phyloP scores from a whole-genome alignment of 257 asterid species.

The Primulina huaijiensis region DNA sequence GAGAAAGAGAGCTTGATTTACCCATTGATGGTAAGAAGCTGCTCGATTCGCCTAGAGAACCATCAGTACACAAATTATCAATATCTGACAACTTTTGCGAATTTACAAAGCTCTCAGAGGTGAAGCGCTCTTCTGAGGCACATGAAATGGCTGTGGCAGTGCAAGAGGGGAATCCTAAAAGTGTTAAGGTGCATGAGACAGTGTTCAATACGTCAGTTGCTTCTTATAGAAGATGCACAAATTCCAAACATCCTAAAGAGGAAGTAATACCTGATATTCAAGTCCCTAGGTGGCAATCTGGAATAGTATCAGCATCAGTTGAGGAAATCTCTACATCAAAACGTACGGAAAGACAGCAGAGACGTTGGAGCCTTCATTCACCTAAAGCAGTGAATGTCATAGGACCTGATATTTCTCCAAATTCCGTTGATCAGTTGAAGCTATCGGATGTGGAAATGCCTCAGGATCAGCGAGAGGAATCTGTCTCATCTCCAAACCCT shows the following conservation, averaged over 20 bases:
- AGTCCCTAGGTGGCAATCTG: background rate
- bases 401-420: slow-evolving; percentile 8
- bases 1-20: background rate
- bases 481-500: slow-evolving; percentile 10
- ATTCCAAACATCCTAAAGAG: background rate
- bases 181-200: background rate
- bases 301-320: background rate
- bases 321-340: slow-evolving; percentile 22
- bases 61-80: no score
- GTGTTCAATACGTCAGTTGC: background rate
- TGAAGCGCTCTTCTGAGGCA: background rate
- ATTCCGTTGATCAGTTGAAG: background rate
- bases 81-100: no score
- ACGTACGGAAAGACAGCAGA: slow-evolving; percentile 26
- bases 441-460: slow-evolving; percentile 9
- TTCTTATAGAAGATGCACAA: background rate
- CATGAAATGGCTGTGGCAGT: no score
- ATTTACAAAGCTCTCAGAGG: background rate
- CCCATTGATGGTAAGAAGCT: background rate
- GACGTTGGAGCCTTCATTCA: slow-evolving; percentile 25
- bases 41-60: background rate
- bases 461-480: slow-evolving; percentile 15
- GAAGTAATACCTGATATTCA: background rate
- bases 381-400: background rate
- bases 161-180: background rate